These are phyloP conservation scores for Ophiostoma sp. DNA, from an alignment of 2,329 filamentous ascomycete species.

Conservation along the genomic window DNA sequence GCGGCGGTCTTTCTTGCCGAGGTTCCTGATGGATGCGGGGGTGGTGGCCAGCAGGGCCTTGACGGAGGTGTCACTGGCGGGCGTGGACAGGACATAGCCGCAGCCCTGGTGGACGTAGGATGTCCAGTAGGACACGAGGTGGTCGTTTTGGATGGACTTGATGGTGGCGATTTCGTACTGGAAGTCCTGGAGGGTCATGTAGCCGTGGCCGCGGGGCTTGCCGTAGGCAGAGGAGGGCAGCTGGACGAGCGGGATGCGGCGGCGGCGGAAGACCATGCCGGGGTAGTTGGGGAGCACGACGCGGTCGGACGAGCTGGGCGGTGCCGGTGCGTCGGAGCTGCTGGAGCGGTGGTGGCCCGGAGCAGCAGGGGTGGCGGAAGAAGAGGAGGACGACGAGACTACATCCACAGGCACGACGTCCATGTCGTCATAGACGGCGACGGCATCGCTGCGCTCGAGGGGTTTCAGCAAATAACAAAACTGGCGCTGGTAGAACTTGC, in stretches of 20 bases:
- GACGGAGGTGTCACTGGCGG: constrained; percentile 61
- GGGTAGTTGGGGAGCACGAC: constrained; percentile 60
- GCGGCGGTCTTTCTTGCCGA: constrained; percentile 56
- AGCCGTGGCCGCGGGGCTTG: constrained; percentile 12
- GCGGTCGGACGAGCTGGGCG: constrained; percentile 39
- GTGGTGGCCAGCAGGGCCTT: constrained; percentile 61
- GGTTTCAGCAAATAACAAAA: constrained; percentile 65
- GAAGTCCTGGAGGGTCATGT: background rate
- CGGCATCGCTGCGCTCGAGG: constrained; percentile 54
- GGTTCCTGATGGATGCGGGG: constrained; percentile 56
- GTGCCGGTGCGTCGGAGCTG: constrained; percentile 42
- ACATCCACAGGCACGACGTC: constrained; percentile 66
- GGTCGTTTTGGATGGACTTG: constrained; percentile 57
- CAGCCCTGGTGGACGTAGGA: constrained; percentile 61
- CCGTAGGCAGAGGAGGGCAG: constrained; percentile 26
- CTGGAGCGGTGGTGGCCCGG: background rate
- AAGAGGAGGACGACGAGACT: constrained; percentile 37
- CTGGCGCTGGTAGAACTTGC: constrained; percentile 64
- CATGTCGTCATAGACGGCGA: constrained; percentile 55
- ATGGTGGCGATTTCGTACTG: constrained; percentile 40
- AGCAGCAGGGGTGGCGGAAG: too few species aligned
- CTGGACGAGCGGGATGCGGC: constrained; percentile 50
- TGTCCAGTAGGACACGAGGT: constrained; percentile 65
- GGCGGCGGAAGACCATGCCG: constrained; percentile 52
- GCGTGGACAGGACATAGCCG: constrained; percentile 63